These are phyloP conservation scores for Syzygium malaccense DNA, from an alignment of 441 rosid species.

Conservation along the genomic window DNA sequence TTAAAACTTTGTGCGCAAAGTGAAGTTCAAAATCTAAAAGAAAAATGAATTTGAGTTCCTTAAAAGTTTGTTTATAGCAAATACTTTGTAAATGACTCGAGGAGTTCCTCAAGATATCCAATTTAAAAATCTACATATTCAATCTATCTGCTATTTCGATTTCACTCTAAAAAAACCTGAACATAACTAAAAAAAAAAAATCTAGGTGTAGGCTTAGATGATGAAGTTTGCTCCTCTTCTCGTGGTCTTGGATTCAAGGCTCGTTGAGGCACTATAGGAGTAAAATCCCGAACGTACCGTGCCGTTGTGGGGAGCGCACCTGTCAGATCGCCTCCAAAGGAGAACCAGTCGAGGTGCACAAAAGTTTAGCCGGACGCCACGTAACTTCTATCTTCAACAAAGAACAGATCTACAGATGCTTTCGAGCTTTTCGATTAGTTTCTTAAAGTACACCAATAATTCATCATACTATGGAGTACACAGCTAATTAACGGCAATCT, in stretches of 20 bases:
- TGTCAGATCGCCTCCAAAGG: neutral
- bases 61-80: neutral
- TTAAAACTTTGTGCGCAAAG: neutral
- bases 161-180: no score
- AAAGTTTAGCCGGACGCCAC: no score
- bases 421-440: neutral
- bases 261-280: accelerated
- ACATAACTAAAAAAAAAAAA: neutral
- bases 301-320: accelerated
- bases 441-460: neutral
- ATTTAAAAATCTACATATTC: neutral
- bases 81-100: neutral
- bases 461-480: neutral
- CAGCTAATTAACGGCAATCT: neutral
- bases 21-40: neutral
- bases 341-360: no score
- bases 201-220: neutral
- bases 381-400: neutral
- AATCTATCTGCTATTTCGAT: neutral
- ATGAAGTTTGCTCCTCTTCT: neutral
- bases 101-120: neutral
- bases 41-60: neutral
- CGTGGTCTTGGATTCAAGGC: neutral
- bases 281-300: accelerated
- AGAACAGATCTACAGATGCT: neutral